Evolutionary conservation across 2,329 filamentous ascomycete species (phyloP).

Genomic region (Ophiostoma ips): DNA sequence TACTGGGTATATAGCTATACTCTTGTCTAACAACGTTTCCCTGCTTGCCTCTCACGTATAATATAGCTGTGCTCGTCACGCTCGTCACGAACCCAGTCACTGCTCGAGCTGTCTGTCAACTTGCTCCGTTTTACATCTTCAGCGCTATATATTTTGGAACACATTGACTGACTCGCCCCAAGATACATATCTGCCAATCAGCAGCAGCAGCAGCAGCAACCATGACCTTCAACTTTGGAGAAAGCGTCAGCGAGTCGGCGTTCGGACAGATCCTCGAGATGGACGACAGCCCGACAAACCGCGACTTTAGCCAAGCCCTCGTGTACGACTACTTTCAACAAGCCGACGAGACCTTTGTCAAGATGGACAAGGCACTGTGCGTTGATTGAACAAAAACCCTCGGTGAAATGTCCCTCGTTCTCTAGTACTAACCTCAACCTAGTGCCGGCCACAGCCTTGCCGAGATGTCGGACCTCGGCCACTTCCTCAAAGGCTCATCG

Average conservation of each 20-base stretch:
- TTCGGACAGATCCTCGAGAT: conserved; percentile 97
- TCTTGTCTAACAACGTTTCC: no score
- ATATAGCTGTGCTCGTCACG: no score
- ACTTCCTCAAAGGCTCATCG: conserved; percentile 95
- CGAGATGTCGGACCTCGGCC: conserved; percentile 71
- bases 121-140: no score
- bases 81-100: no score
- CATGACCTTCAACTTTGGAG: conserved; percentile 49
- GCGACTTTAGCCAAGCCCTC: conserved; percentile 78
- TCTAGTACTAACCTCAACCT: conserved; percentile 13
- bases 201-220: conserved; percentile 17
- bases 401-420: neutral
- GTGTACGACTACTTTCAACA: conserved; percentile 90
- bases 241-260: conserved; percentile 63
- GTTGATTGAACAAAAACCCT: no score
- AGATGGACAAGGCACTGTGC: conserved; percentile 80
- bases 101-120: no score
- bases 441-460: conserved; percentile 41
- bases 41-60: no score
- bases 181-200: neutral
- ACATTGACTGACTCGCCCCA: no score
- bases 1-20: no score
- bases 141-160: no score
- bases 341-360: conserved; percentile 68
- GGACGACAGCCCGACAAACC: conserved; percentile 78